Percentiles rank a stretch among this genome's conserved stretches.
Evolutionary conservation across 2,329 filamentous ascomycete genomes (phyloP).

Genomic region (Ilyonectria sp.): DNA sequence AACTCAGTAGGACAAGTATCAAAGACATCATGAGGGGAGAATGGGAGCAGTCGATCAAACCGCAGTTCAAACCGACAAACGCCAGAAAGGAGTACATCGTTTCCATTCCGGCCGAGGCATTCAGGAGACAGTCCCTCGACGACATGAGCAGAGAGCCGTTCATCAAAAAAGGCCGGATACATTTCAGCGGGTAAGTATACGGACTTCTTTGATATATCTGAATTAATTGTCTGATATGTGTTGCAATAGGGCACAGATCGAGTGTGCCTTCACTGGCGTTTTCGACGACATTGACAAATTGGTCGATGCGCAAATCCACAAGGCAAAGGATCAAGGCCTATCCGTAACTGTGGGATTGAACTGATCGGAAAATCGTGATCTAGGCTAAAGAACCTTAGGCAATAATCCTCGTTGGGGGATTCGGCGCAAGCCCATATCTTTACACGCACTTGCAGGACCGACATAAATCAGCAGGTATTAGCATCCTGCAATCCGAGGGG

Average conservation of each 20-base stretch:
- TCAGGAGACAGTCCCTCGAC: neutral
- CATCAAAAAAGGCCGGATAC: conserved; percentile 21
- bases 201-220: neutral
- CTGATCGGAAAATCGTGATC: fast-evolving
- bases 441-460: conserved; percentile 1
- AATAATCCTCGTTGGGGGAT: conserved; percentile 21
- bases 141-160: conserved; percentile 11
- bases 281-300: conserved; percentile 10
- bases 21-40: conserved; percentile 29
- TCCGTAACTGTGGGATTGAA: neutral
- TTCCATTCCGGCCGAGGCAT: conserved; percentile 22
- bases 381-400: neutral
- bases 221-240: neutral
- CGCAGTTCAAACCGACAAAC: conserved; percentile 22
- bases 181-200: conserved; percentile 11
- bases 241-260: neutral
- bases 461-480: neutral
- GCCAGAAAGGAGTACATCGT: conserved; percentile 30
- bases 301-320: conserved; percentile 9
- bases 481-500: conserved; percentile 11
- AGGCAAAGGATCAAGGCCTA: conserved; percentile 2
- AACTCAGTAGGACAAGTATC: conserved; percentile 15
- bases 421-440: conserved; percentile 9
- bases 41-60: conserved; percentile 31
- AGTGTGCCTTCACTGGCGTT: conserved; percentile 6